A percentile compares a stretch with the other conserved stretches of the same genome.
Conservation (phyloP, 768 basidiomycete genomes). For the Tephrocybe rancida region DNA sequence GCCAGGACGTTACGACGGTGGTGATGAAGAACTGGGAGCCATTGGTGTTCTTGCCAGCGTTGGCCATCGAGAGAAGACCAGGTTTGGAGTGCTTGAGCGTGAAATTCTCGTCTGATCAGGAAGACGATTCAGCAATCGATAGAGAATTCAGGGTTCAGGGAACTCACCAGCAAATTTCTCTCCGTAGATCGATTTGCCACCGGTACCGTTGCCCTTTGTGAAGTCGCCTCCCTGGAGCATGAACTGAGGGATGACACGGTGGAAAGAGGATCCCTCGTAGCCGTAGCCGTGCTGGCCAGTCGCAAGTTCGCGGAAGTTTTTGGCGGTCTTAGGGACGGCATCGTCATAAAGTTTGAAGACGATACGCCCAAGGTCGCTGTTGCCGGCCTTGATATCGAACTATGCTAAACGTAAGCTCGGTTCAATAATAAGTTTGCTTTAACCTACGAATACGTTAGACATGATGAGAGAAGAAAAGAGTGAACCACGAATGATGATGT, state of each 20-base stretch:
- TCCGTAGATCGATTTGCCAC: conserved; percentile 82
- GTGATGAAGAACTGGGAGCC: conserved; percentile 92
- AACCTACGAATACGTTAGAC: conserved; percentile 42
- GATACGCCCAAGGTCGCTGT: conserved; percentile 52
- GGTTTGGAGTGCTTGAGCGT: conserved; percentile 70
- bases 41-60: conserved; percentile 82
- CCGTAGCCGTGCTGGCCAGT: conserved; percentile 77
- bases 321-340: conserved; percentile 71
- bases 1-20: conserved; percentile 75
- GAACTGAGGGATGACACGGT: conserved; percentile 81
- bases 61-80: conserved; percentile 78
- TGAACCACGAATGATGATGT: conserved; percentile 14
- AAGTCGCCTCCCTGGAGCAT: conserved; percentile 96
- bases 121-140: not conserved
- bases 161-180: conserved; percentile 62
- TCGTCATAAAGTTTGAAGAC: conserved; percentile 87
- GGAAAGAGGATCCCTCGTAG: conserved; percentile 71
- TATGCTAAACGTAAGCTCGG: conserved; percentile 22
- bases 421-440: not conserved
- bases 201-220: conserved; percentile 66
- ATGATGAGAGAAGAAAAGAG: conserved; percentile 23
- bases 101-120: conserved; percentile 80
- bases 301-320: conserved; percentile 89
- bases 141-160: not conserved
- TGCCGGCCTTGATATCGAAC: conserved; percentile 68